Percentiles rank a stretch among this genome's conserved stretches.
These are phyloP conservation scores for Chalciporus sphaerocephalus DNA, from an alignment of 768 basidiomycete species.

Conservation along the genomic window DNA sequence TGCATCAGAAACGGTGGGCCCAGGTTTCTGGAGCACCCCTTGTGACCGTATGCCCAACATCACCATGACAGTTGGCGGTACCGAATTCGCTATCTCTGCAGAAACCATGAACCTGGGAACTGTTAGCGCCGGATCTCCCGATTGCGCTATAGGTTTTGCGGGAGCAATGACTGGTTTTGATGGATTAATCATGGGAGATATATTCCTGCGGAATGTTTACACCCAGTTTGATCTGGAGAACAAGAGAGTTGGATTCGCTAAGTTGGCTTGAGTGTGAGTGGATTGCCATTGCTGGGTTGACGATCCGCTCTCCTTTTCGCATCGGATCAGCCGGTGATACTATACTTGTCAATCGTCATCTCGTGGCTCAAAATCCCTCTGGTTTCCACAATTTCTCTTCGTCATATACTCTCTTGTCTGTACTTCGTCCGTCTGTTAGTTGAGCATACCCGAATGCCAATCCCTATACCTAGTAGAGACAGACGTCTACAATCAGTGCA, in stretches of 20 bases:
- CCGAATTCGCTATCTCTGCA: conserved; percentile 29
- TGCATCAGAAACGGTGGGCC: too few relatives aligned
- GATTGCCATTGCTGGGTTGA: too few relatives aligned
- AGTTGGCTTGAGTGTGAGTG: background rate
- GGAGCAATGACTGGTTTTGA: background rate
- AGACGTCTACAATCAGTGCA: too few relatives aligned
- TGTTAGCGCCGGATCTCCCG: conserved; percentile 12
- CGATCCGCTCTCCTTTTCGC: background rate
- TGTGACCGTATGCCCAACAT: conserved; percentile 11
- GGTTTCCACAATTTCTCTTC: too few relatives aligned
- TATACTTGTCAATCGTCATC: too few relatives aligned
- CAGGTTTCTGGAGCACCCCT: too few relatives aligned
- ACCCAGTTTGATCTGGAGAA: conserved; percentile 36
- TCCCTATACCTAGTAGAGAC: too few relatives aligned
- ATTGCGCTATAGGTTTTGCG: conserved; percentile 33
- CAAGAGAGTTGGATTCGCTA: conserved; percentile 33
- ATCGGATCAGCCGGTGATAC: too few relatives aligned
- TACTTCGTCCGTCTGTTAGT: too few relatives aligned
- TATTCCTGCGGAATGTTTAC: conserved; percentile 41
- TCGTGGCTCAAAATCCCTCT: too few relatives aligned
- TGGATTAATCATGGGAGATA: conserved; percentile 26
- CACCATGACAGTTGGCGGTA: conserved; percentile 36
- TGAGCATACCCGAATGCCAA: too few relatives aligned
- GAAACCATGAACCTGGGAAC: conserved; percentile 38
- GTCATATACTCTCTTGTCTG: too few relatives aligned